Evolutionary conservation across 768 basidiomycete genomes (phyloP).

Genomic region (Agrocybe pediades): DNA sequence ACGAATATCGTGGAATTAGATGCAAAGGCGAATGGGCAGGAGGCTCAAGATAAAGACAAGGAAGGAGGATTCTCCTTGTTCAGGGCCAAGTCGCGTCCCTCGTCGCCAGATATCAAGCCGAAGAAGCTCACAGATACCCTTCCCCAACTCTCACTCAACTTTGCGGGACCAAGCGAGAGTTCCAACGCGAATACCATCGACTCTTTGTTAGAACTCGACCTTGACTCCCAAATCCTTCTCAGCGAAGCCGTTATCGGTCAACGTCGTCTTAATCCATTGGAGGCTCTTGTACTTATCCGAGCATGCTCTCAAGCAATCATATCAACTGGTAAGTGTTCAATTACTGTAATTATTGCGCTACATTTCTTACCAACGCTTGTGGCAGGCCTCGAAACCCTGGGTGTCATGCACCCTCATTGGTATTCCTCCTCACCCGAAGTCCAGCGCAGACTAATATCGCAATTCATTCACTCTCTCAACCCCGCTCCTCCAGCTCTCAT

Average conservation of each 20-base stretch:
- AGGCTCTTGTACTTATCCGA: conserved; percentile 64
- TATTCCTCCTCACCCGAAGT: conserved; percentile 68
- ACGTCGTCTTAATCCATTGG: conserved; percentile 58
- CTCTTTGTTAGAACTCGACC: conserved; percentile 62
- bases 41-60: conserved; percentile 29
- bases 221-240: conserved; percentile 46
- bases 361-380: conserved; percentile 8
- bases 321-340: conserved; percentile 53
- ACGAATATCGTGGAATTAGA: conserved; percentile 38
- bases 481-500: conserved; percentile 36
- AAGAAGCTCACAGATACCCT: conserved; percentile 32
- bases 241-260: conserved; percentile 58
- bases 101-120: conserved; percentile 33
- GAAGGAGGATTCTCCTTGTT: conserved; percentile 52
- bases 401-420: conserved; percentile 88
- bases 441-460: conserved; percentile 71
- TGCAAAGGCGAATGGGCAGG: conserved; percentile 25
- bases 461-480: conserved; percentile 68
- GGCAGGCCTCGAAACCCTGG: conserved; percentile 77
- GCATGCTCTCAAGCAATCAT: conserved; percentile 70
- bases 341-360: conserved; percentile 5
- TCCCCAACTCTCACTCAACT: conserved; percentile 66
- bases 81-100: conserved; percentile 44
- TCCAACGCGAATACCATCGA: conserved; percentile 38
- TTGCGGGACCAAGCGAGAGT: conserved; percentile 55